Evolutionary conservation across 2,329 filamentous ascomycete species (phyloP), one percentile per base, ranked within the genome.

Genomic region (Sclerotinia trifoliorum): DNA sequence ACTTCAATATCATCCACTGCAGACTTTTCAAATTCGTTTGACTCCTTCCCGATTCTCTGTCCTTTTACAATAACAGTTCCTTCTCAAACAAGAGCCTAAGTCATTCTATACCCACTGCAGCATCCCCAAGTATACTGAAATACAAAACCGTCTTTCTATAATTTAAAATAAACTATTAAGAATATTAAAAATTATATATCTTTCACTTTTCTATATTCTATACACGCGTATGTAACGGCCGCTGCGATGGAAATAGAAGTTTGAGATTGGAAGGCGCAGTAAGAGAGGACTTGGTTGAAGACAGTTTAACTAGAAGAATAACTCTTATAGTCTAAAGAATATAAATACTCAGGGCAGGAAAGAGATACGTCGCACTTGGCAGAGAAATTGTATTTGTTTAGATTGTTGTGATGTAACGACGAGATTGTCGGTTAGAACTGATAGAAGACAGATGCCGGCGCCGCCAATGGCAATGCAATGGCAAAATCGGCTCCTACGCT

Each of bases 281-380:
- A 49, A 8, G 58, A 24, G 44, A 62, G 21, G 29, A 62, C 29
- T 49, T 62, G 58, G 7, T 49, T 11, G 11, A 62, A 62, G 21
- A 62, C 35, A 24, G 58, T 62, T 62, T 62, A 44, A 13, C 26
- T 62, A 19, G 49, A 62, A 7, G 58, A 62, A 49, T 62, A 39
- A 2, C 35, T 32, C 6, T 62, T 44, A 21, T 49, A 44, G 29
- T 15, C 26, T 51, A 21, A 21, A 39, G 29, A 49, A 32, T 77
- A 74, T 66, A 72, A 77, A 56, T 73, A 74, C 66, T 80, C 78
- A 13, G 74, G 70, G 44, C 79, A 73, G 24, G 73, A 76, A 48
- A 80, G 68, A 35, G 75, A 77, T 10, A 74, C 77, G 66, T 79
- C 78, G 71, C 80, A 78, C 71, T 80, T 78, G 66, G 79, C 79